These are phyloP conservation scores for Fusarium liriodendri DNA, from an alignment of 2,329 filamentous ascomycete species.

Conservation along the genomic window DNA sequence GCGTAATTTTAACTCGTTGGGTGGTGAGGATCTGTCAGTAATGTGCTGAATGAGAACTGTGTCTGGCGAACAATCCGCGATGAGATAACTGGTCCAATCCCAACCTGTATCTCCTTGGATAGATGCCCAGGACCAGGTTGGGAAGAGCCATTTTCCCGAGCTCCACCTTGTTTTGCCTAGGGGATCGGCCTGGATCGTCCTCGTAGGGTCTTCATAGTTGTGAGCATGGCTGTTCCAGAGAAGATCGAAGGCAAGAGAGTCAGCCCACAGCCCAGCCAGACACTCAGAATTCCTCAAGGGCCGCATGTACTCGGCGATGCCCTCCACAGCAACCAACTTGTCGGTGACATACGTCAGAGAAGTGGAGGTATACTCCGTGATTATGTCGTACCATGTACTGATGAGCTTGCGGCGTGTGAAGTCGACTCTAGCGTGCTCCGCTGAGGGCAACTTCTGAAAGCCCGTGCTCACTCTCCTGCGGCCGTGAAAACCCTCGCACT, in stretches of 20 bases:
- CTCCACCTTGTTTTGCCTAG: background rate
- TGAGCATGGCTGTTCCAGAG: background rate
- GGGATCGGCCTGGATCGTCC: background rate
- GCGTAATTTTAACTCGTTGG: background rate
- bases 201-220: background rate
- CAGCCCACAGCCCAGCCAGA: background rate
- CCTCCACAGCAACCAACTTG: background rate
- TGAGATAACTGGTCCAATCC: background rate
- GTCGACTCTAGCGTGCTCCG: background rate
- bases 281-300: background rate
- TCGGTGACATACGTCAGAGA: background rate
- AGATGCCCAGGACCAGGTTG: background rate
- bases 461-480: no score
- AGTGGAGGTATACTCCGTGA: no score
- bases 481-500: background rate
- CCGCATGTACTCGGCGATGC: background rate
- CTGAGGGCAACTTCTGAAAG: background rate
- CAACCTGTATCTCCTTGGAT: accelerated
- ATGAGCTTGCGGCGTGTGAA: background rate
- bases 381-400: background rate
- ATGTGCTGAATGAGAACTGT: background rate
- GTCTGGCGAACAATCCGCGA: background rate
- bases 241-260: background rate
- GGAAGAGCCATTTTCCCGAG: background rate
- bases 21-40: background rate